A percentile compares a stretch with the other conserved stretches of the same genome.
These are phyloP conservation scores for Aspergillus brasiliensis DNA, from an alignment of 2,329 filamentous ascomycete genomes.

Conservation along the genomic window DNA sequence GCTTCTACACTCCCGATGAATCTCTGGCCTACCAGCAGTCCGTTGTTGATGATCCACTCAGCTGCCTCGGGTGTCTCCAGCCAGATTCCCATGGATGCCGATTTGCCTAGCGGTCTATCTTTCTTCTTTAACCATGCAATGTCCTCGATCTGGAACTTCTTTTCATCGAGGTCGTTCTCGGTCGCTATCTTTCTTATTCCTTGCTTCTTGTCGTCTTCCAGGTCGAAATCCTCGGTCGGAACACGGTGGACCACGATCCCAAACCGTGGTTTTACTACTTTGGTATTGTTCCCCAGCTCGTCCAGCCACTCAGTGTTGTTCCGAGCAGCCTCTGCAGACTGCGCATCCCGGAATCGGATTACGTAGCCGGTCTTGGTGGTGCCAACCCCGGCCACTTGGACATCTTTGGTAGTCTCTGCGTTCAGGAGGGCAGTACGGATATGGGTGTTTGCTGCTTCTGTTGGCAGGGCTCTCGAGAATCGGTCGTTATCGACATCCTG, in stretches of 20 bases:
- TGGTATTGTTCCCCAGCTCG: background rate
- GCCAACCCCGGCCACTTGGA: background rate
- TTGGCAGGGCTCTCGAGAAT: slow-evolving; percentile 18
- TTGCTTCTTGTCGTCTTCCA: slow-evolving; percentile 11
- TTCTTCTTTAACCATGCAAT: slow-evolving; percentile 29
- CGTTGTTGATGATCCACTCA: slow-evolving; percentile 22
- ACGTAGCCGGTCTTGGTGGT: slow-evolving; percentile 7
- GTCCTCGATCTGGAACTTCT: slow-evolving; percentile 26
- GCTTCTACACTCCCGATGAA: slow-evolving; percentile 26
- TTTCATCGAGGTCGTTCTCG: slow-evolving; percentile 17
- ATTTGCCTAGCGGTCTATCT: slow-evolving; percentile 24
- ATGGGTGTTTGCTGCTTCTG: slow-evolving; percentile 15
- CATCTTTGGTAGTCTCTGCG: background rate
- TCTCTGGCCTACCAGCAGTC: slow-evolving; percentile 22
- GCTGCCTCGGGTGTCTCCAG: slow-evolving; percentile 26
- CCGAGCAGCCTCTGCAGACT: background rate
- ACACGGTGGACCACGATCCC: slow-evolving; percentile 21
- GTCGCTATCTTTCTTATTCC: slow-evolving; percentile 20
- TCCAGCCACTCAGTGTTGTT: background rate
- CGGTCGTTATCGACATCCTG: slow-evolving; percentile 7
- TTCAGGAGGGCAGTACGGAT: slow-evolving; percentile 17
- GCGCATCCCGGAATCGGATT: slow-evolving; percentile 1
- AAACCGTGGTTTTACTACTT: slow-evolving; percentile 18
- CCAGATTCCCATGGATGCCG: slow-evolving; percentile 28
- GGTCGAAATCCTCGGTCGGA: slow-evolving; percentile 23